Percentiles rank a stretch among this genome's conserved stretches.
phyloP scores from a whole-genome alignment of 352 stramenopile genomes.

The Aphanomyces astaci region DNA sequence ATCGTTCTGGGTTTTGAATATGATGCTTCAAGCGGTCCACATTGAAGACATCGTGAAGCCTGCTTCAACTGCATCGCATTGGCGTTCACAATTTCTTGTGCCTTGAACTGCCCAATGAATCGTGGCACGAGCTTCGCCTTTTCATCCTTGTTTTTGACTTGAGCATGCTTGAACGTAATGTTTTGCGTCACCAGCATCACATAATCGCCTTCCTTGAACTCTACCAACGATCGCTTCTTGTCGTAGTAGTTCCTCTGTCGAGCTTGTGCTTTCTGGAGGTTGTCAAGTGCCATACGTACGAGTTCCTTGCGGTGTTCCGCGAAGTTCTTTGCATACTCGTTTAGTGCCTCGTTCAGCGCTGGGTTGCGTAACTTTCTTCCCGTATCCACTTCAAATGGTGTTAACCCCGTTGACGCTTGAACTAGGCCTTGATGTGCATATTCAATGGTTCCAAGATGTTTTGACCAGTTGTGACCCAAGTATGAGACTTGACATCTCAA shows the following conservation, averaged over 20 bases:
- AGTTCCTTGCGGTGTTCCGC: not conserved
- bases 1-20: too few relatives aligned
- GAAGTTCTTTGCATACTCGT: conserved; percentile 12
- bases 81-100: not conserved
- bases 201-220: conserved; percentile 16
- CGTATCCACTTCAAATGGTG: not conserved
- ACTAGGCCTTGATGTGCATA: conserved; percentile 12
- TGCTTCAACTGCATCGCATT: not conserved
- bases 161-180: not conserved
- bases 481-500: conserved; percentile 8
- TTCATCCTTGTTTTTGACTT: not conserved
- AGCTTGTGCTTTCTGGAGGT: not conserved
- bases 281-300: not conserved
- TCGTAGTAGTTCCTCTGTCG: conserved; percentile 10
- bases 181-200: conserved; percentile 1
- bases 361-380: not conserved
- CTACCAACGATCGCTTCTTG: not conserved
- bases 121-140: not conserved
- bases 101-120: conserved; percentile 8
- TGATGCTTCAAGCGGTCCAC: conserved; percentile 22
- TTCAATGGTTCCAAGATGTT: conserved; percentile 16
- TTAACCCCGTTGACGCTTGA: not conserved
- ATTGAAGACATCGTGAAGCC: conserved; percentile 20
- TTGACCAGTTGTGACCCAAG: conserved; percentile 17
- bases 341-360: not conserved